Base-by-base conservation (phyloP, 139 green algal species). In the Diplosphaera chodatii region DNA sequence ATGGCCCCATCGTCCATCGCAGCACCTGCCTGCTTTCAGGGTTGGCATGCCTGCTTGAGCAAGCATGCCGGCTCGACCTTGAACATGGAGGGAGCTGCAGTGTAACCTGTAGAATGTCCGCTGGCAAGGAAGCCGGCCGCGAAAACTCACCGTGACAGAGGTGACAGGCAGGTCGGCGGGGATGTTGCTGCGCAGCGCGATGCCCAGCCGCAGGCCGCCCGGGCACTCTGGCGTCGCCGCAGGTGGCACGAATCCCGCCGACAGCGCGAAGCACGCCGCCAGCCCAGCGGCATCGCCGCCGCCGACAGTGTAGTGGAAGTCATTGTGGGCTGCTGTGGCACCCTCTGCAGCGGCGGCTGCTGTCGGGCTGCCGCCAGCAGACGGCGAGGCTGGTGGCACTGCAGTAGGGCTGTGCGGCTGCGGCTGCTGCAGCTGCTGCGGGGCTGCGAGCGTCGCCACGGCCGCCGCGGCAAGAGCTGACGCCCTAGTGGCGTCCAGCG, bases 111-210 rank as follows among this genome's bases (percentile, higher is more conserved):
- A 48, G 37, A 48, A 48, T 8, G 13, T 13, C 8, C 8, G 13
- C 10, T 13, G 13, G 37, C 37, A 13, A 13, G 10, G 13, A 48
- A 13, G 13, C 10, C 37, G 13, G 37, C 10, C 8, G 10, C 37
- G 10, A 48, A 48, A 13, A 13, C 16, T 10, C 48, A 59, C 48
- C 48, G 48, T 59, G 48, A 32, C 74, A 2, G 13, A 8, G 1
- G 67, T 33, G 23, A 74, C 10, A 1, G 74, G 74, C n/a, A 83
- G 55, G 21, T 68, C 67, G 4, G 74, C 40, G n/a, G 78, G 78
- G 4, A 79, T 25, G 32, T 76, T 78, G 67, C 71, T 81, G 67
- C 74, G 80, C 25, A 83, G 55, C 21, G 70, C 74, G 0, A 75
- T 33, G 8, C 62, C 74, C 74, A 83, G 78, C n/a, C 23, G 40